Evolutionary conservation across 108 stramenopile genomes (phyloP), one percentile per base, ranked within the genome.

Genomic region (Nitzschia sp.): DNA sequence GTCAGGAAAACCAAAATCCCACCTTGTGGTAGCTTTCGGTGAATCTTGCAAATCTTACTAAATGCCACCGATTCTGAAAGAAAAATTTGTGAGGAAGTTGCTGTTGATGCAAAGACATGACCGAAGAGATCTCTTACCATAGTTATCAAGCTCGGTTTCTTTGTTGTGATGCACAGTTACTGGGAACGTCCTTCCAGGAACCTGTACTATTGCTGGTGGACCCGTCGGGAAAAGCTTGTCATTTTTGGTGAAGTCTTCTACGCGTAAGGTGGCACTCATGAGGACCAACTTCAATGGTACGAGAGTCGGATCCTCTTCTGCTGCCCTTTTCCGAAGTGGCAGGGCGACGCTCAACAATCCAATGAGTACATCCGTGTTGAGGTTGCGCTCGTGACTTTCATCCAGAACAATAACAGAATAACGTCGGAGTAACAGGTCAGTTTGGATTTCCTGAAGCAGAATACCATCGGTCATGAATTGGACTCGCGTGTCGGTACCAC

Each of bases 391-490:
- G 73, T 99, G 99, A 17, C 96, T 57, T 30, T 74, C 79, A 60
- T 80, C 98, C 32, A 98, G 73, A 2, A 98, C 75, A 45, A 98
- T 90, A n/a, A 85, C 95, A 27, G 76, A 81, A 72, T 98, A 99
- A 55, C 87, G 81, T 23, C 97, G 80, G 17, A 99, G 81, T 13
- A 99, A 82, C 66, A 99, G 69, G 76, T 99, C 98, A 3, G 73
- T 72, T 67, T 91, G 84, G 54, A 96, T 89, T 70, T 99, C 99
- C 47, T 85, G 85, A 28, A 99, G 84, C 34, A 99, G 81, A 53
- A 99, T 94, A 36, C 99, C 99, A 74, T 99, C 99, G 21, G 99
- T 99, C 97, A 98, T 97, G 71, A 99, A 98, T 67, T 97, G 94
- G 31, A 98, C 59, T n/a, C 84, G 70, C 9, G 95, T 97, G 23